Percentiles rank a stretch among this genome's conserved stretches.
These are phyloP conservation scores for Malassezia psittaci DNA, from an alignment of 1,284 basidiomycete genomes.

Conservation along the genomic window DNA sequence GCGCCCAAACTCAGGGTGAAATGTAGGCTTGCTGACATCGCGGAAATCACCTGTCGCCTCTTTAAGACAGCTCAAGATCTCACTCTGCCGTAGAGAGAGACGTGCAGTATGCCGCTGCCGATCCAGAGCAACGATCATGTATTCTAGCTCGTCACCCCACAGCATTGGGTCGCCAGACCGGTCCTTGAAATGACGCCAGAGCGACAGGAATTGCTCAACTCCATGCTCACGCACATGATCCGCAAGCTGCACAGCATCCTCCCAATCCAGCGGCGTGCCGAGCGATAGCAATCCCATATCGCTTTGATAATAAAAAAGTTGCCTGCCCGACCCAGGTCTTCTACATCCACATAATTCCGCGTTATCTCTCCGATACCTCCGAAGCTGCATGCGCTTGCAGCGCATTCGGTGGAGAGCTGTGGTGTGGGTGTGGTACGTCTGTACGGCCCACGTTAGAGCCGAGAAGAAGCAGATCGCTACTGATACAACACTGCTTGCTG, in stretches of 20 bases:
- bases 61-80: slow-evolving; percentile 82
- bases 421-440: not conserved
- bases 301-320: too few species aligned
- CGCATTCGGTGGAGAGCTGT: not conserved
- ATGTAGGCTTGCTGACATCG: slow-evolving; percentile 52
- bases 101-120: slow-evolving; percentile 67
- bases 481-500: too few species aligned
- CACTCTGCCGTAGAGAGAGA: slow-evolving; percentile 80
- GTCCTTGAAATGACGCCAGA: slow-evolving; percentile 83
- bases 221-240: slow-evolving; percentile 87
- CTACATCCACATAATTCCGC: not conserved
- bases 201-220: slow-evolving; percentile 85
- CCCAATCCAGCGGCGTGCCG: slow-evolving; percentile 87
- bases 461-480: too few species aligned
- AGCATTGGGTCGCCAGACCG: slow-evolving; percentile 80
- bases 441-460: too few species aligned
- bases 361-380: not conserved
- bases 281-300: slow-evolving; percentile 85
- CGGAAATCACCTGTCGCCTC: not conserved
- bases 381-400: slow-evolving; percentile 4
- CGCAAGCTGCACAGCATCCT: slow-evolving; percentile 65
- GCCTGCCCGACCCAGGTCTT: too few species aligned
- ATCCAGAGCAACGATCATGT: slow-evolving; percentile 86
- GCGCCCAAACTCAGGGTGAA: slow-evolving; percentile 94
- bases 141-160: slow-evolving; percentile 99